phyloP scores from a whole-genome alignment of 2,329 filamentous ascomycete genomes.

The Arthrobotrys conoides region DNA sequence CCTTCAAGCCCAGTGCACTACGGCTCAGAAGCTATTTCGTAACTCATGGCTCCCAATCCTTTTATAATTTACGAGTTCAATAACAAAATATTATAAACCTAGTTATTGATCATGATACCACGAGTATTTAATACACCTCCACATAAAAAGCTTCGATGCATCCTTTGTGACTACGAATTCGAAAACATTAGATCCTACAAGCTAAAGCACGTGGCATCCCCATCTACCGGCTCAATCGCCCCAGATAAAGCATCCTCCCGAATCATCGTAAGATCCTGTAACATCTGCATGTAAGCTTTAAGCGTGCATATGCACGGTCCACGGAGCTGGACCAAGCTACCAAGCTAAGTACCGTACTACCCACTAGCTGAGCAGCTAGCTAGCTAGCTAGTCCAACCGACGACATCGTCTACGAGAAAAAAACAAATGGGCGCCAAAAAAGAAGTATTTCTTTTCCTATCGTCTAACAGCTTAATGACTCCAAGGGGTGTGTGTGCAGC shows the following conservation, averaged over 20 bases:
- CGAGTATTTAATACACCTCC: too few relatives aligned
- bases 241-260: conserved; percentile 11
- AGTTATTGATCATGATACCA: too few relatives aligned
- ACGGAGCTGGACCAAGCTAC: neutral
- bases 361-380: too few relatives aligned
- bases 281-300: conserved; percentile 35
- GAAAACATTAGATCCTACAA: neutral
- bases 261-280: conserved; percentile 15
- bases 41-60: too few relatives aligned
- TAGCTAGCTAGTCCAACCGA: neutral
- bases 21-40: too few relatives aligned
- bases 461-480: neutral
- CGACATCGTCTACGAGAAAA: neutral
- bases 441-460: conserved; percentile 24
- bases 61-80: too few relatives aligned
- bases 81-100: too few relatives aligned
- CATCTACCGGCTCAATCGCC: conserved; percentile 4
- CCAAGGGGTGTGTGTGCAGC: neutral
- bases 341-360: too few relatives aligned
- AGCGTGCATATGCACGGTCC: conserved; percentile 32
- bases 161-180: neutral
- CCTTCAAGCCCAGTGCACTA: too few relatives aligned
- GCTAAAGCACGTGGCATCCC: conserved; percentile 24
- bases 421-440: too few relatives aligned
- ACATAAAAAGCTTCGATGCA: too few relatives aligned